Evolutionary conservation across 352 stramenopile genomes (phyloP).

Genomic region (Heterotrichella gracilis): DNA sequence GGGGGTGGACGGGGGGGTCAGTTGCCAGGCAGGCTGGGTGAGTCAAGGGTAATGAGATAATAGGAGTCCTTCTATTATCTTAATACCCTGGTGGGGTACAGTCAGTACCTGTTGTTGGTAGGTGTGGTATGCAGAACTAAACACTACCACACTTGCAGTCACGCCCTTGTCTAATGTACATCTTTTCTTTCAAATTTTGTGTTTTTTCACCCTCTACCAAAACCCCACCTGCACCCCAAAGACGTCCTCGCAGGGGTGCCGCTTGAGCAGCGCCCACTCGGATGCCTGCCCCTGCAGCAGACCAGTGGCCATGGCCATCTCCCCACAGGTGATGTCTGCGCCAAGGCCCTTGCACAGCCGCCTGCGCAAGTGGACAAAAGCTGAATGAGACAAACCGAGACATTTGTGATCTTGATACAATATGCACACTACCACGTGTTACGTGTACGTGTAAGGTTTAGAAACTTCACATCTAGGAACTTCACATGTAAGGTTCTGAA

Average conservation of each 20-base stretch:
- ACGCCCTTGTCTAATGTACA: slow-evolving; percentile 55
- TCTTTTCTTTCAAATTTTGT: slow-evolving; percentile 63
- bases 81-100: not conserved
- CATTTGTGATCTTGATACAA: slow-evolving; percentile 14
- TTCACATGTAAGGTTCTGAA: too few relatives aligned
- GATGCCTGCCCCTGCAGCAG: slow-evolving; percentile 59
- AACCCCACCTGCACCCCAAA: slow-evolving; percentile 88
- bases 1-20: not conserved
- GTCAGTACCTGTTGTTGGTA: not conserved
- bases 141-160: slow-evolving; percentile 24
- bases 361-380: slow-evolving; percentile 16
- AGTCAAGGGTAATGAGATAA: not conserved
- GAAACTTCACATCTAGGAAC: too few relatives aligned
- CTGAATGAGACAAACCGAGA: slow-evolving; percentile 16
- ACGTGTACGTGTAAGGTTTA: not conserved
- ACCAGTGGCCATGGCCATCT: slow-evolving; percentile 81
- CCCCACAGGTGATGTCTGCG: slow-evolving; percentile 91
- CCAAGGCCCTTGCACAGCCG: slow-evolving; percentile 76
- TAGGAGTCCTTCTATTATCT: not conserved
- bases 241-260: slow-evolving; percentile 70
- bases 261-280: slow-evolving; percentile 80
- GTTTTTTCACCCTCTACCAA: slow-evolving; percentile 39
- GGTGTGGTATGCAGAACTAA: not conserved
- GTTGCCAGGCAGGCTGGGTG: not conserved
- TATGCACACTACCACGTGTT: not conserved